These are phyloP conservation scores for Oemleria cerasiformis DNA, from an alignment of 306 rosid species.

Conservation along the genomic window DNA sequence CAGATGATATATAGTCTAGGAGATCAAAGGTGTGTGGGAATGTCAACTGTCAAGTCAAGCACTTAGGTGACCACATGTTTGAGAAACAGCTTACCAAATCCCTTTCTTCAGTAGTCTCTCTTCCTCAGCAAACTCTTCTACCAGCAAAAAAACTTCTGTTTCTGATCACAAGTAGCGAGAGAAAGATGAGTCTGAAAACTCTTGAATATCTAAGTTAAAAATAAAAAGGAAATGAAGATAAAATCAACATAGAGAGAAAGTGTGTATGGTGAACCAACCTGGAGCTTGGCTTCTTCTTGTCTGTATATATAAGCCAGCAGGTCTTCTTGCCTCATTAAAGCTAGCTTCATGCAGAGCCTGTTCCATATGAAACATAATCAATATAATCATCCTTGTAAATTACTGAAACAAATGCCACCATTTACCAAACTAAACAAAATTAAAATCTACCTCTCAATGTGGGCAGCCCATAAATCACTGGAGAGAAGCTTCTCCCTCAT, in stretches of 20 bases:
- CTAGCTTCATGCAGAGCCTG: constrained; percentile 94
- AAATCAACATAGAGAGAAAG: background rate
- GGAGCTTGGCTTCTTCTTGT: constrained; percentile 73
- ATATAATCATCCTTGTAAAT: constrained; percentile 11
- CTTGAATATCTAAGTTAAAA: background rate
- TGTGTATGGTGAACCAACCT: constrained; percentile 49
- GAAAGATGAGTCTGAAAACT: background rate
- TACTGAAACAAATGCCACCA: background rate
- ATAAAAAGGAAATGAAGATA: background rate
- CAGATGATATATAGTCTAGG: constrained; percentile 20
- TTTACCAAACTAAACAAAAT: background rate
- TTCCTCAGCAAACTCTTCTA: constrained; percentile 38
- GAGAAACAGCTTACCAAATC: constrained; percentile 13
- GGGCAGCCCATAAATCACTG: constrained; percentile 85
- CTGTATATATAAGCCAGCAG: constrained; percentile 81
- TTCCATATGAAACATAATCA: constrained; percentile 20
- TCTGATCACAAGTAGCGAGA: constrained; percentile 46
- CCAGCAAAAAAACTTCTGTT: constrained; percentile 81
- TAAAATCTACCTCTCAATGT: constrained; percentile 44
- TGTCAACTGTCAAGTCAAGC: constrained; percentile 9
- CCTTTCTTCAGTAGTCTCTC: constrained; percentile 18
- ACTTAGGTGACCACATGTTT: background rate
- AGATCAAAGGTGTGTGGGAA: constrained; percentile 20
- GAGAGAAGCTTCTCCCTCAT: constrained; percentile 85
- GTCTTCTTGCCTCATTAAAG: constrained; percentile 92